These are phyloP conservation scores for Peziza echinospora DNA, from an alignment of 495 filamentous ascomycete genomes.

Conservation along the genomic window DNA sequence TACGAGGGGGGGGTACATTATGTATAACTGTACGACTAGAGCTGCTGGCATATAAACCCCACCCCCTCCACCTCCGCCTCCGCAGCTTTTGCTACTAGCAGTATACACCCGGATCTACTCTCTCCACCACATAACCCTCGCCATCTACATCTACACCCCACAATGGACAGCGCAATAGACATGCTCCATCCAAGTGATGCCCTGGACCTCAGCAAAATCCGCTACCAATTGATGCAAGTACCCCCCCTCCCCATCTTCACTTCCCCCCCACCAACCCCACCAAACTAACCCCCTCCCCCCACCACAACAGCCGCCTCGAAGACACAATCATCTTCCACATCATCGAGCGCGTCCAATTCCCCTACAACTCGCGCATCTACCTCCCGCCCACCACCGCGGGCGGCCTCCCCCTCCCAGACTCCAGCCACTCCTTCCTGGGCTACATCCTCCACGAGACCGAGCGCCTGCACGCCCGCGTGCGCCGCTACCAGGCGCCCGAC, in stretches of 20 bases:
- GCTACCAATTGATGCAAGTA: conserved; percentile 80
- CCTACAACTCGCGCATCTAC: conserved; percentile 78
- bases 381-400: conserved; percentile 26
- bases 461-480: conserved; percentile 74
- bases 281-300: not conserved
- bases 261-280: not conserved
- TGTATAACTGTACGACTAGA: no score
- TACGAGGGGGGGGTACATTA: no score
- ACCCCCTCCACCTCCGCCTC: no score
- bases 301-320: conserved; percentile 55
- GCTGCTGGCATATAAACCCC: no score
- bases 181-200: conserved; percentile 63
- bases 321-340: conserved; percentile 97
- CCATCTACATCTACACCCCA: conserved; percentile 2
- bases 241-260: not conserved
- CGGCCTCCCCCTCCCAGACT: conserved; percentile 57
- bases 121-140: not conserved
- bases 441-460: conserved; percentile 85
- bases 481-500: conserved; percentile 87
- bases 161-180: conserved; percentile 82
- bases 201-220: conserved; percentile 76
- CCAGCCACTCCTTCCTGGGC: conserved; percentile 55
- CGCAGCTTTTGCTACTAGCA: no score
- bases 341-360: conserved; percentile 96
- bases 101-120: not conserved